phyloP scores from a whole-genome alignment of 2,329 filamentous ascomycete species.

The Thielaviopsis ethacetica region DNA sequence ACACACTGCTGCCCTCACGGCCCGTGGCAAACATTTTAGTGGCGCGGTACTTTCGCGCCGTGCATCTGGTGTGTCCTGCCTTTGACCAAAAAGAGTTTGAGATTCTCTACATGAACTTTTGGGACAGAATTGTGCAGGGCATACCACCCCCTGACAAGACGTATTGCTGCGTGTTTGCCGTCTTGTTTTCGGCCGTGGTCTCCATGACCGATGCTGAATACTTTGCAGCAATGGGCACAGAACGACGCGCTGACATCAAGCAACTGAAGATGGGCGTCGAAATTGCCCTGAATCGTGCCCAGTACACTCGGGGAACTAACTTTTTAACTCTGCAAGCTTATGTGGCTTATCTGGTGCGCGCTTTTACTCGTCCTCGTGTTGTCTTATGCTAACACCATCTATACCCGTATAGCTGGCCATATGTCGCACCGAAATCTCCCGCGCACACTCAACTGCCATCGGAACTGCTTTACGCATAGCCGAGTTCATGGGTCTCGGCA shows the following conservation, averaged over 20 bases:
- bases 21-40: constrained; percentile 44
- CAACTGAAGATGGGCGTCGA: constrained; percentile 52
- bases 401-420: constrained; percentile 44
- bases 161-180: constrained; percentile 53
- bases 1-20: constrained; percentile 44
- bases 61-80: constrained; percentile 52
- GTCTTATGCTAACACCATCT: constrained; percentile 15
- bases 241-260: constrained; percentile 41
- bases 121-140: constrained; percentile 41
- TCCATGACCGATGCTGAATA: constrained; percentile 41
- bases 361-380: not conserved
- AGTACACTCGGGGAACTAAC: constrained; percentile 50
- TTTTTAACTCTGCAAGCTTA: constrained; percentile 64
- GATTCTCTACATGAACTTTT: constrained; percentile 46
- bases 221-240: constrained; percentile 29
- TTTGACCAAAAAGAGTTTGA: constrained; percentile 54
- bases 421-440: constrained; percentile 54
- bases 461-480: constrained; percentile 58
- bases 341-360: constrained; percentile 53
- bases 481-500: constrained; percentile 62
- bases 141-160: constrained; percentile 46
- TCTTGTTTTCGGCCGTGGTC: constrained; percentile 51
- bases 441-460: constrained; percentile 55
- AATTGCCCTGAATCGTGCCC: constrained; percentile 48
- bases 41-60: constrained; percentile 48